These are phyloP conservation scores for Lepraria neglecta DNA, from an alignment of 495 filamentous ascomycete genomes.

Conservation along the genomic window DNA sequence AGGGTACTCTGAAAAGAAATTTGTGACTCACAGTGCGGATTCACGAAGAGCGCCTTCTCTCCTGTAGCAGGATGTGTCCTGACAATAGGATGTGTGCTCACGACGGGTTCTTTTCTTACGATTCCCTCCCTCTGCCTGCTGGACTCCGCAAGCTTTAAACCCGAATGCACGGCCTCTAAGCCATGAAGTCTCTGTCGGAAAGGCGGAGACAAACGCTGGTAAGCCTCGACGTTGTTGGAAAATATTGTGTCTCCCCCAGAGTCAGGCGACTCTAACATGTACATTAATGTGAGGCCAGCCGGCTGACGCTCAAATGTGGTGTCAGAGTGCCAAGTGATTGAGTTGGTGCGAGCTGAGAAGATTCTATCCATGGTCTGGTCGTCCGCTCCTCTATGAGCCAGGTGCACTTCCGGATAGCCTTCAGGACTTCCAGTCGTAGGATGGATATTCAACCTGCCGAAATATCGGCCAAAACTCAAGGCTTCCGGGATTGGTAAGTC, in stretches of 20 bases:
- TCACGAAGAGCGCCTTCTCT: slow-evolving; percentile 82
- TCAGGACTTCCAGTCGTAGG: slow-evolving; percentile 66
- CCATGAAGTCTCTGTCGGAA: slow-evolving; percentile 70
- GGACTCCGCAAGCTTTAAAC: slow-evolving; percentile 62
- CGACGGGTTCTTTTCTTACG: slow-evolving; percentile 63
- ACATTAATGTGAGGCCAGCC: slow-evolving; percentile 77
- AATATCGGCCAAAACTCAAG: slow-evolving; percentile 65
- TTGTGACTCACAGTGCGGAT: slow-evolving; percentile 67
- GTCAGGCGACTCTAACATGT: slow-evolving; percentile 66
- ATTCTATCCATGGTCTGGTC: slow-evolving; percentile 51
- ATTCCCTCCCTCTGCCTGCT: slow-evolving; percentile 49
- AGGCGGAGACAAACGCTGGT: slow-evolving; percentile 64
- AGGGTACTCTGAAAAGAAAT: no score
- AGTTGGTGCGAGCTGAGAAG: slow-evolving; percentile 61
- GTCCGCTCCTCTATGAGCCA: slow-evolving; percentile 67
- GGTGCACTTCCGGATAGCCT: slow-evolving; percentile 67
- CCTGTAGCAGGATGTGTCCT: slow-evolving; percentile 75
- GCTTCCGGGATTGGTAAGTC: slow-evolving; percentile 62
- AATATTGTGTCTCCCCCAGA: slow-evolving; percentile 77
- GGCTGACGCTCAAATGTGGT: slow-evolving; percentile 77
- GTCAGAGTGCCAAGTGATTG: slow-evolving; percentile 77
- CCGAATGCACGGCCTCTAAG: slow-evolving; percentile 67
- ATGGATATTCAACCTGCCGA: slow-evolving; percentile 79
- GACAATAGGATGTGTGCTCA: slow-evolving; percentile 65
- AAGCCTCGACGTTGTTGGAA: slow-evolving; percentile 65